Evolutionary conservation across 331 rosid genomes (phyloP), one percentile per base, ranked within the genome.

Genomic region (Spiraea crenata): DNA sequence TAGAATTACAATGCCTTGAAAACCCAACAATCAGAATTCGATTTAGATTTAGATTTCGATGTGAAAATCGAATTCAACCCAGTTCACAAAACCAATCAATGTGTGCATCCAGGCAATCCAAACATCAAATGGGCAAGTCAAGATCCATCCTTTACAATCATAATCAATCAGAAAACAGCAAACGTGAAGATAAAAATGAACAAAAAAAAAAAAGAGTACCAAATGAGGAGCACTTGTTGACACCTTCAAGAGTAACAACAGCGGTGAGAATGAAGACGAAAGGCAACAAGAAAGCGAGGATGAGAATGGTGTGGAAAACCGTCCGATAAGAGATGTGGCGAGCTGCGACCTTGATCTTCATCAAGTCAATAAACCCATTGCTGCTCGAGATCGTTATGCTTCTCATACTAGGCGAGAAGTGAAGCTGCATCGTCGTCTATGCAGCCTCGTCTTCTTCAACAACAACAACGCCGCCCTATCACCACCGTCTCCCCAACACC

Each of bases 331-430:
- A 95, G 86, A 95, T 86, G 83, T 91, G 99, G 81, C 99, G 96
- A 95, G 99, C 99, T 91, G 93, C 99, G 86, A 91, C 98, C 89
- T 89, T 95, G 99, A 95, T 90, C 98, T 91, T 95, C 99, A 95
- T 91, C 89, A 95, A 95, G 89, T 89, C 98, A 86, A 91, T 84
- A 88, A 88, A 88, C 74, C 98, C 99, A 95, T 95, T 91, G 90
- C 80, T 91, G 89, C 96, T 89, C 80, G 99, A 95, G 90, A 95
- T 95, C 86, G 99, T 95, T 95, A 95, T 91, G 77, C 99, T 95
- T 95, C 98, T 92, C 99, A 95, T 91, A 83, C 99, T 95, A 88
- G 93, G 92, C 85, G 98, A 95, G 88, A 95, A 88, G 84, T 87
- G 98, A 91, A 95, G 96, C 96, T 95, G 99, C 99, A 95, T 91